Base-by-base conservation (phyloP, 345 rosid species). In the Passiflora organensis region DNA sequence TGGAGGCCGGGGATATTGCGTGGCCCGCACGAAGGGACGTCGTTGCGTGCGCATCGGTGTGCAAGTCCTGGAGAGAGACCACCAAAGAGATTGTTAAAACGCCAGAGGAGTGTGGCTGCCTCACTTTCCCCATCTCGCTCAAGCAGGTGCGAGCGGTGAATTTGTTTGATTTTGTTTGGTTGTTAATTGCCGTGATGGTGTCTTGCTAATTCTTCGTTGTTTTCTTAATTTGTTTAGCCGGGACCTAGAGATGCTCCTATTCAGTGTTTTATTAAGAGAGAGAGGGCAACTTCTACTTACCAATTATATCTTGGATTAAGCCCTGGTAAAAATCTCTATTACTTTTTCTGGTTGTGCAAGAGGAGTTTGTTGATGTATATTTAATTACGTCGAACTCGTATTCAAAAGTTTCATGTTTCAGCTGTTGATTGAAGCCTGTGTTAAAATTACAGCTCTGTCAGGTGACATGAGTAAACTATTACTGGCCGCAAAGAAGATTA, bases 21-120 rank as follows among this genome's bases (percentile, higher is more conserved):
- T 86, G 98, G 98, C 98, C 98, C 0, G 84, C 70, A 18, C 70
- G 96, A 65, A 80, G 87, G 60, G 88, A 85, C 55, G 86, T 86
- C 15, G 85, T 91, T 51, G 85, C 88, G 66, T 88, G 95, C 49
- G 96, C 93, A 18, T 81, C 95, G 0, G 93, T 91, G 54, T 91
- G 98, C 23, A 77, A 61, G 78, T 82, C 95, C 0, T 91, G 96
- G 98, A 88, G 95, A 28, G 74, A 75, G 53, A 73, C 82, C 45
- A 79, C 85, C 6, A 88, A 78, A 63, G 84, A 81, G 49, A 61
- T 80, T 15, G 86, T 82, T 39, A 68, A 73, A 70, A 76, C 82
- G 21, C 89, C 84, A 17, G 89, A 91, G 76, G 57, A 74, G 42
- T 83, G 87, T 51, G 78, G 95, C 44, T 71, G 78, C 61, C 72